phyloP scores from a whole-genome alignment of 192 early-diverging fungal genomes.

The Lunasporangiospora selenospora region DNA sequence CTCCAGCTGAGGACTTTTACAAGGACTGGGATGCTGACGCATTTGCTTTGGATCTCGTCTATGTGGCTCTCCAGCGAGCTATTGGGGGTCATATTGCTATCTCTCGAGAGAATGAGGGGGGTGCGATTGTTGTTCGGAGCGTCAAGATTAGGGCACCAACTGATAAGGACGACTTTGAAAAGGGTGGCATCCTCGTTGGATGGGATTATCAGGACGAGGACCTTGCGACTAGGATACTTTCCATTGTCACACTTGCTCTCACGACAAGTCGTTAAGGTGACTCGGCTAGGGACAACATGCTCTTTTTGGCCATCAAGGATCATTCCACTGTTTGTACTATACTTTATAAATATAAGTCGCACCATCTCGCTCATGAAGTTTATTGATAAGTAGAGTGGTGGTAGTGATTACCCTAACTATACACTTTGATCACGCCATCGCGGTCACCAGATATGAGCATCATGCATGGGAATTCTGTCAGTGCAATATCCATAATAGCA shows the following conservation, averaged over 20 bases:
- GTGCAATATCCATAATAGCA: conserved; percentile 70
- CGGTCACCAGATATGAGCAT: conserved; percentile 79
- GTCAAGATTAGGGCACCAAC: conserved; percentile 37
- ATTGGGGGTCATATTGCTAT: conserved; percentile 36
- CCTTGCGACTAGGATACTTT: conserved; percentile 65
- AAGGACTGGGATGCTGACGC: conserved; percentile 33
- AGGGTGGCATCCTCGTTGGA: conserved; percentile 52
- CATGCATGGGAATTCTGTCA: conserved; percentile 74
- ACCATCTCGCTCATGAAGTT: no score
- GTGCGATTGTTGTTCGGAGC: conserved; percentile 20
- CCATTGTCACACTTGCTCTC: conserved; percentile 49
- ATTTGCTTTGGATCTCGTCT: conserved; percentile 46
- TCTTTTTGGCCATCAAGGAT: no score
- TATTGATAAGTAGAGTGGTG: no score
- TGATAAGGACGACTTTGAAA: conserved; percentile 26
- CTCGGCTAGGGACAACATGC: no score
- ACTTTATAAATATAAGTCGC: no score
- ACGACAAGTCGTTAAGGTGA: conserved; percentile 23
- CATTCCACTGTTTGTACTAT: no score
- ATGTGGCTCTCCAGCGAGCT: conserved; percentile 28
- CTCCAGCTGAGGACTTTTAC: neutral
- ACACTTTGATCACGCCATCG: conserved; percentile 81
- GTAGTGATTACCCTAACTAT: conserved; percentile 16
- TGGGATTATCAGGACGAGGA: conserved; percentile 76
- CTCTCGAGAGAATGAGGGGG: conserved; percentile 10